Percentiles rank a stretch among this genome's conserved stretches.
These are phyloP conservation scores for Fraxinus quadrangulata DNA, from an alignment of 257 asterid species.

Conservation along the genomic window DNA sequence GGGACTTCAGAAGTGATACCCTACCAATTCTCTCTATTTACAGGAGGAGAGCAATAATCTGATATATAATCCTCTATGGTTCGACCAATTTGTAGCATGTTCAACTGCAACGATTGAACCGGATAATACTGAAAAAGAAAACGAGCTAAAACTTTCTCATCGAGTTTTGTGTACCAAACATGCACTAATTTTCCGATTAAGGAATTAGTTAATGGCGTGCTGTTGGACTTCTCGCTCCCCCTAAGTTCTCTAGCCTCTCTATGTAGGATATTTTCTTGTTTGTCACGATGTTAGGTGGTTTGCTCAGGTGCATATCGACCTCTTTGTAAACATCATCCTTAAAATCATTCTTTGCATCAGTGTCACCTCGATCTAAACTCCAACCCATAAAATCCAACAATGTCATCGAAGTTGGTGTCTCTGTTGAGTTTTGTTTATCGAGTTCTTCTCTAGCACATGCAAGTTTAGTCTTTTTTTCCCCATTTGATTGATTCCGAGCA, in stretches of 20 bases:
- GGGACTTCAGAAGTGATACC: neutral
- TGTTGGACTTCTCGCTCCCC: slow-evolving; percentile 82
- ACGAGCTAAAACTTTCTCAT: neutral
- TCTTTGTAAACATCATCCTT: neutral
- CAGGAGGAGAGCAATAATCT: neutral
- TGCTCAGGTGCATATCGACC: neutral
- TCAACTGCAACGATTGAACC: neutral
- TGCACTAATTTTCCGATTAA: slow-evolving; percentile 18
- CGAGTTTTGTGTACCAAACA: neutral
- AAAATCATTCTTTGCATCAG: slow-evolving; percentile 33
- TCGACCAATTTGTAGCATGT: neutral
- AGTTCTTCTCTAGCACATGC: slow-evolving; percentile 39
- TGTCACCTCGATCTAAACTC: slow-evolving; percentile 39
- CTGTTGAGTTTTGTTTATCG: slow-evolving; percentile 40
- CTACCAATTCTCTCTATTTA: neutral
- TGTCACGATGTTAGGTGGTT: slow-evolving; percentile 26
- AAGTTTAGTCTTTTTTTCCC: slow-evolving; percentile 24
- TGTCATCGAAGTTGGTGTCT: slow-evolving; percentile 48
- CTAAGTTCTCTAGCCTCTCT: slow-evolving; percentile 68
- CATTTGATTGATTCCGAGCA: slow-evolving; percentile 31
- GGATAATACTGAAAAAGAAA: neutral
- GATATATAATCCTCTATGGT: neutral
- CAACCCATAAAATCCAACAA: slow-evolving; percentile 58
- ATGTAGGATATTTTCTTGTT: slow-evolving; percentile 67
- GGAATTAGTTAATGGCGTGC: slow-evolving; percentile 62